Base-by-base conservation (phyloP, 495 filamentous ascomycete genomes). In the Daldinia childiae region DNA sequence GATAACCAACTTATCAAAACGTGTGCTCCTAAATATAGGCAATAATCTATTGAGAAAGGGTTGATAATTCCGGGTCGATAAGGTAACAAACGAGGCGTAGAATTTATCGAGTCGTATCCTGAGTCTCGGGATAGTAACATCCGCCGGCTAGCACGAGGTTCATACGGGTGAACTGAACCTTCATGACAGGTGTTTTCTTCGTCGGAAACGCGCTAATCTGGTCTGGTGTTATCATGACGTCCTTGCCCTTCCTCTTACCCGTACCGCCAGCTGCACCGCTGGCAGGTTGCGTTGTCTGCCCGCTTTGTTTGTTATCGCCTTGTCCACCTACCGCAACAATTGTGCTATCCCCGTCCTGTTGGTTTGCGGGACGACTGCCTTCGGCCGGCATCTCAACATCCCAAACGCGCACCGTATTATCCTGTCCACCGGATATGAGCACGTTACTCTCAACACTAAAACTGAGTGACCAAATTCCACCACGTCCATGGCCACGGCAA, bases 101-200 rank as follows among this genome's bases (percentile, higher is more conserved):
- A 29, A 11, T 19, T 15, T 29, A 52, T 29, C 76, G 73, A 39
- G 64, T 52, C 12, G 56, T 56, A 30, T 78, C 76, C 64, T 74
- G 73, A 45, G 62, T 75, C 63, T 83, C 82, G 1, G 83, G 81
- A 21, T 83, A 77, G 80, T 93, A 98, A 64, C 91, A 94, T 32
- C 95, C 93, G 32, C 89, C 94, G 11, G 93, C 93, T 58, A 99
- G 80, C 15, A 97, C 88, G 73, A 98, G 78, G 72, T 99, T 99
- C 90, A 95, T 95, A 58, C 91, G 85, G 2, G 95, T 98, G 77
- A 97, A 97, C 76, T 89, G 87, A 52, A 97, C 95, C 83, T 94
- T 97, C 78, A 95, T 91, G 6, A 99, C 92, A 2, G 95, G 93
- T 24, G 91, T 93, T 83, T 95, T 97, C 87, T 98, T 99, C 17